Base-by-base conservation (phyloP, 352 stramenopile species). In the Phytophthora europaea region DNA sequence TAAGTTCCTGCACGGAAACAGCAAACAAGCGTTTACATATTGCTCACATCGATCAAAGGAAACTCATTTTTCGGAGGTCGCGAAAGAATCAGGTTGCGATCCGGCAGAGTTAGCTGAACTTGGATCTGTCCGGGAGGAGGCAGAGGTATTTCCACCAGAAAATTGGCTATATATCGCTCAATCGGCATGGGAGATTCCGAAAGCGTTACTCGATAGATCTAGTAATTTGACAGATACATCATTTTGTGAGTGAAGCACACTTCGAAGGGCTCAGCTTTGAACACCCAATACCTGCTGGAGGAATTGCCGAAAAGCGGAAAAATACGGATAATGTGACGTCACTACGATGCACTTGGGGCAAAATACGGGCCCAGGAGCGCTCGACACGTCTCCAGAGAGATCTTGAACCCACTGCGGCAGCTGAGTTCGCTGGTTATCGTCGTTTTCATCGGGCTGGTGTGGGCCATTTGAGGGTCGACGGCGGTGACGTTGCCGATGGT, bases 121-220 rank as follows among this genome's bases (percentile, higher is more conserved):
- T 98, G 85, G 33, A 98, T 94, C 67, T 96, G 87, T 6, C 89
- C 87, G 6, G 86, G 96, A 6, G 97, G 97, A 7, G 98, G 98
- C 34, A 99, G 80, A 13, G 98, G 97, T 31, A 99, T 96, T 82
- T 99, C 97, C 45, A 82, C 84, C 56, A 98, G 94, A 76, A 99
- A 99, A 71, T 99, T 99, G 15, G 89, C 81, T 62, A 99, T 98
- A 73, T 99, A 99, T 45, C 97, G 79, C 76, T 99, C 97, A 40
- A 99, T 93, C 0, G 97, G 97, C 71, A 99, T 93, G 1, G 97
- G 95, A 0, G 96, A 90, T 51, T 97, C 87, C 0, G 88, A 95
- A 9, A 96, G 66, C 13, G 88, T 93, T 36, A 94, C 75, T 45
- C 88, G 84, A 56, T 96, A 96, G 52, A 97, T 89, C 78, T 94